Evolutionary conservation across 2,329 filamentous ascomycete species (phyloP), one percentile per base, ranked within the genome.

Genomic region (Microdochium trichocladiopsis): DNA sequence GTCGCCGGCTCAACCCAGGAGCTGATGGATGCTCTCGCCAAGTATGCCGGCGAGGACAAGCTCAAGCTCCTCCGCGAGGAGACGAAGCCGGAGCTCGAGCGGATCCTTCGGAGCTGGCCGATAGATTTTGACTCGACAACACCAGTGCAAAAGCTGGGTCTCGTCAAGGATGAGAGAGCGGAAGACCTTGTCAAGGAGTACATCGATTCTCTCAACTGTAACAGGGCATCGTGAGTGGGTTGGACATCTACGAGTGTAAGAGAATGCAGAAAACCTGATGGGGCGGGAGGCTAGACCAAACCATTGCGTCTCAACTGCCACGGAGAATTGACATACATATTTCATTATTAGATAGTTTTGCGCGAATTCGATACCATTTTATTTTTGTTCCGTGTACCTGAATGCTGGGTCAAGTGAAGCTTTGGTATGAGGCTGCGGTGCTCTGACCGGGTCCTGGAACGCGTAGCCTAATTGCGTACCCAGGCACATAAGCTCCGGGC

Each of bases 41-140:
- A 72, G 58, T 70, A 80, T 47, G 82, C 77, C 10, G 82, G 82
- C 1, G 69, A 74, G 63, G 77, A 83, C 50, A 76, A 72, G 61
- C 60, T 83, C 58, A 66, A 66, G 51, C 66, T 79, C 14, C 66
- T 85, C 18, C 72, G 69, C 58, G 81, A 85, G 64, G 76, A 76
- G 64, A 75, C 72, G 53, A 75, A 82, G 58, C 72, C 72, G 25
- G 75, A 68, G 23, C 68, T 79, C 53, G 80, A 83, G 66, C 69
- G 71, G 57, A 82, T 86, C 53, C 65, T 86, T 63, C 72, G 79
- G 57, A 80, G 79, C 54, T 85, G 82, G 82, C 76, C 79, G 11
- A 73, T 76, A 54, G 74, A 77, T 52, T 77, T 83, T 59, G 78
- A 83, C 59, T 77, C 77, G 43, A 67, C 62, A 9, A 72, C 76